Evolutionary conservation across 306 rosid species (phyloP), one percentile per base, ranked within the genome.

Genomic region (Vigna radiata): DNA sequence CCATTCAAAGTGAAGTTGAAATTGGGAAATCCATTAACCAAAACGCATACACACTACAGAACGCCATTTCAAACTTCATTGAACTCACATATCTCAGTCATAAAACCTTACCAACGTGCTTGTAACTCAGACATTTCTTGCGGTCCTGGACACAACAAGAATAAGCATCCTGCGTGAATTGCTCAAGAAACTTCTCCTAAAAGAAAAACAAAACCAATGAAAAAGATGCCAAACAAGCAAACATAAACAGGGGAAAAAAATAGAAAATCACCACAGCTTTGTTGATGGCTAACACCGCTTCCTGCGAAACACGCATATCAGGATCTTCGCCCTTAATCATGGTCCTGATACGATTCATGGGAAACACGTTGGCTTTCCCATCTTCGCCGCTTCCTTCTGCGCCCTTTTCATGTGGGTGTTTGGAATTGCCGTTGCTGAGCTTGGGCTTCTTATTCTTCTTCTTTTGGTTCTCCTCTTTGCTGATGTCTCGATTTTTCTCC

Each of bases 151-250:
- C 90, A 77, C 76, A 79, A 64, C 74, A 39, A 18, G 83, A 79
- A 82, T 86, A 79, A 7, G 91, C 84, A 12, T 95, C 97, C 65
- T 77, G 80, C 29, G 90, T 70, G 43, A 92, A 88, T 60, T 84
- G 91, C 60, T 87, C 83, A 10, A 95, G 90, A 39, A 95, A 95
- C 87, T 83, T 92, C 92, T 89, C 98, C 98, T 95, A 87, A 76
- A 82, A 56, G 4, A 2, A 54, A 18, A 23, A 27, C 3, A 18
- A 49, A 70, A 76, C 62, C 14, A 1, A 6, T 6, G 4, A 44
- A 44, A 44, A 44, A 44, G 13, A 44, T 11, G 13, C 5, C 16
- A 44, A 14, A 44, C 5, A 11, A 11, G 2, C 5, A 44, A 12
- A 44, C 15, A 48, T 11, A 37, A 1, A 69, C 25, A 58, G 49